phyloP scores from a whole-genome alignment of 768 basidiomycete species.

The Crepidotus variabilis region DNA sequence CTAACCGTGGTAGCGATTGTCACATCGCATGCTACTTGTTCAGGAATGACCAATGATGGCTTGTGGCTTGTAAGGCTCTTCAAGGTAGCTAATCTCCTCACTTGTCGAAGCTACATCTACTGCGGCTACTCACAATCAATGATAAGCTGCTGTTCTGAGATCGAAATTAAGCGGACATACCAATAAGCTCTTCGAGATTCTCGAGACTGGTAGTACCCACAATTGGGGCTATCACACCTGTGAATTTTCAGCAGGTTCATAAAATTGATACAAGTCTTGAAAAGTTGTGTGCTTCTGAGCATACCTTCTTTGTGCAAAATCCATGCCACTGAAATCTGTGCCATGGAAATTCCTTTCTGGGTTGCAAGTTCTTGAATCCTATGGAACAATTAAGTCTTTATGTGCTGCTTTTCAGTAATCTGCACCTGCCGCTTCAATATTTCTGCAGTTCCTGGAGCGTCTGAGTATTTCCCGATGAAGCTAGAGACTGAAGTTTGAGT shows the following conservation, averaged over 20 bases:
- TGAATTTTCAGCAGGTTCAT: background rate
- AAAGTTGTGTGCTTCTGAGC: background rate
- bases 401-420: background rate
- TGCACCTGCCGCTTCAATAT: slow-evolving; percentile 2
- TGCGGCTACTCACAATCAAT: slow-evolving; percentile 23
- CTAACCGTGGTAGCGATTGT: too few species aligned
- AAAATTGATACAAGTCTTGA: background rate
- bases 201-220: slow-evolving; percentile 48
- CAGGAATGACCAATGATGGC: slow-evolving; percentile 41
- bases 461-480: slow-evolving; percentile 2
- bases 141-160: background rate
- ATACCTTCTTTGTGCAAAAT: slow-evolving; percentile 9
- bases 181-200: slow-evolving; percentile 49
- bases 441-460: background rate
- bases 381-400: too few species aligned
- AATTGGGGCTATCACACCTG: slow-evolving; percentile 51
- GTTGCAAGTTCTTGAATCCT: slow-evolving; percentile 12
- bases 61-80: slow-evolving; percentile 47
- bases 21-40: too few species aligned
- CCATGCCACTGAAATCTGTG: slow-evolving; percentile 14
- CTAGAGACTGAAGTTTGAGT: background rate
- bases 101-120: slow-evolving; percentile 29
- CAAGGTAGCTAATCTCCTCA: slow-evolving; percentile 46
- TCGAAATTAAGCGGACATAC: slow-evolving; percentile 18
- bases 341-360: slow-evolving; percentile 13